Percentiles rank a stretch among this genome's conserved stretches.
phyloP scores from a whole-genome alignment of 2,329 filamentous ascomycete genomes.

The Kalmusia sp. region DNA sequence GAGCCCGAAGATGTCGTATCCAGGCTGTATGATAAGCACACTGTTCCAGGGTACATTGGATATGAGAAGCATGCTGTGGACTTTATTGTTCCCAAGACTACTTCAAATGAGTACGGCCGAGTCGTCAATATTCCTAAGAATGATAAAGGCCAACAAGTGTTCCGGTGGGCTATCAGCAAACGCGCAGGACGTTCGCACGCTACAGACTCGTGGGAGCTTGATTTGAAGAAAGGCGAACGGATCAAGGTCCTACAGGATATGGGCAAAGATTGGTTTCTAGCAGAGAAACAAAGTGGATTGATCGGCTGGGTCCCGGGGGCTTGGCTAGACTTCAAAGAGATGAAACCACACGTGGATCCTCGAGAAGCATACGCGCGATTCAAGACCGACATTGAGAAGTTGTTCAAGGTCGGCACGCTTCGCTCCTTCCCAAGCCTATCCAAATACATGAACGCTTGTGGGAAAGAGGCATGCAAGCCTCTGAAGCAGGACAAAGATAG shows the following conservation, averaged over 20 bases:
- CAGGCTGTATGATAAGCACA: slow-evolving; percentile 9
- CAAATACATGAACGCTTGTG: slow-evolving; percentile 30
- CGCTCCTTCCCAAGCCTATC: slow-evolving; percentile 26
- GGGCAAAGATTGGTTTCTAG: slow-evolving; percentile 34
- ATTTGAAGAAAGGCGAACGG: slow-evolving; percentile 28
- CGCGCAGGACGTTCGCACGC: slow-evolving; percentile 28
- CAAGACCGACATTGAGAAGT: slow-evolving; percentile 18
- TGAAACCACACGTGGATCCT: slow-evolving; percentile 16
- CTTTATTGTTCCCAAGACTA: neutral
- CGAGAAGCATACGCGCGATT: slow-evolving; percentile 27
- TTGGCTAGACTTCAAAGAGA: slow-evolving; percentile 30
- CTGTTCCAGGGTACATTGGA: neutral
- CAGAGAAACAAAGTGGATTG: slow-evolving; percentile 11
- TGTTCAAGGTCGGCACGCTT: slow-evolving; percentile 25
- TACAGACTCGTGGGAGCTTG: slow-evolving; percentile 32
- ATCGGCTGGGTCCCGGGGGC: slow-evolving; percentile 34
- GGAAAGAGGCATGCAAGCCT: slow-evolving; percentile 22
- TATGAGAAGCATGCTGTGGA: neutral
- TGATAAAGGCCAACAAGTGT: neutral
- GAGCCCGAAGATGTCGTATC: slow-evolving; percentile 19
- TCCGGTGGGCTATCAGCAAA: slow-evolving; percentile 28
- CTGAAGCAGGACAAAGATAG: slow-evolving; percentile 20
- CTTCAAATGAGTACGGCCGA: neutral
- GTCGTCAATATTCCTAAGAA: slow-evolving; percentile 1
- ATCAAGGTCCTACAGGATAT: slow-evolving; percentile 31